These are phyloP conservation scores for Apiotrichum veenhuisii DNA, from an alignment of 1,284 basidiomycete genomes.

Conservation along the genomic window DNA sequence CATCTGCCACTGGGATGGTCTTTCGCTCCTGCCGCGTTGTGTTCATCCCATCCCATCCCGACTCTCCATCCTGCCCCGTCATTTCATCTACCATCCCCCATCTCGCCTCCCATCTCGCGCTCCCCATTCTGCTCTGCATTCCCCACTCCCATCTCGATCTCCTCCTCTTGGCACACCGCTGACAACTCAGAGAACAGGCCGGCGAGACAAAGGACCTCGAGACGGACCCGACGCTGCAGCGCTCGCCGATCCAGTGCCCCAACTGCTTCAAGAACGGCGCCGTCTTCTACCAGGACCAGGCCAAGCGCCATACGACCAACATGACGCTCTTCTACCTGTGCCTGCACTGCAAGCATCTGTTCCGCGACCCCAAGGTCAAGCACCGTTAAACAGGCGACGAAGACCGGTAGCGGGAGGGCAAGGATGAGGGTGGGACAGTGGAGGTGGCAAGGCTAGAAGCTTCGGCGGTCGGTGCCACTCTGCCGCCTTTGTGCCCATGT, in stretches of 20 bases:
- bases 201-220: conserved; percentile 87
- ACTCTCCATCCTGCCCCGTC: too few relatives aligned
- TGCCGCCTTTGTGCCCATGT: too few relatives aligned
- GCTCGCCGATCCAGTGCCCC: conserved; percentile 50
- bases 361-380: conserved; percentile 60
- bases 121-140: too few relatives aligned
- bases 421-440: background rate
- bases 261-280: conserved; percentile 55
- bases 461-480: too few relatives aligned
- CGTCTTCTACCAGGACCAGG: conserved; percentile 91
- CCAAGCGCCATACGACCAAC: conserved; percentile 76
- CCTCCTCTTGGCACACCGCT: background rate
- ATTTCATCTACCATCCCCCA: too few relatives aligned
- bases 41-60: too few relatives aligned
- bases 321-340: conserved; percentile 89
- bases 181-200: conserved; percentile 69
- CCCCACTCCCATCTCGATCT: background rate
- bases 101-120: too few relatives aligned
- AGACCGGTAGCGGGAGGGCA: background rate
- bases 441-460: too few relatives aligned
- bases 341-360: conserved; percentile 73
- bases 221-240: conserved; percentile 77
- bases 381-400: background rate
- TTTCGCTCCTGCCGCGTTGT: too few relatives aligned
- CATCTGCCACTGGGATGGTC: too few relatives aligned